These are phyloP conservation scores for Cryptococcus depauperatus DNA, from an alignment of 1,284 basidiomycete species.

Conservation along the genomic window DNA sequence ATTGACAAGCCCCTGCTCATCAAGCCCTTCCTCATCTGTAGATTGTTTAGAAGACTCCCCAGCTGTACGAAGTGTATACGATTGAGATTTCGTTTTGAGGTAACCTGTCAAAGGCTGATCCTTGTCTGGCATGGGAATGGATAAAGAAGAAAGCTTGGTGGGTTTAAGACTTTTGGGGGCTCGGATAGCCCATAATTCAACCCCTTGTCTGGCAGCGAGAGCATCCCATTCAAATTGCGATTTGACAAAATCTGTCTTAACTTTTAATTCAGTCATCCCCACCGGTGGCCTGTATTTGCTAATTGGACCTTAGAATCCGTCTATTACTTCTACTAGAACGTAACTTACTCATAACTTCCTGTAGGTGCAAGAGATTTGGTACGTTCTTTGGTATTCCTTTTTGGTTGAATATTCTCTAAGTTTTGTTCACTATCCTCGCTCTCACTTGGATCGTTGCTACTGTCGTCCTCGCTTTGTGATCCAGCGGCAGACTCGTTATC, in stretches of 20 bases:
- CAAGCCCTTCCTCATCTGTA: neutral
- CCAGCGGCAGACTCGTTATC: constrained; percentile 1
- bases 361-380: neutral
- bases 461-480: no score
- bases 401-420: constrained; percentile 22
- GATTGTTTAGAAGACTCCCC: constrained; percentile 1
- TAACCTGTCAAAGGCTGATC: constrained; percentile 15
- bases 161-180: constrained; percentile 39
- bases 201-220: constrained; percentile 17
- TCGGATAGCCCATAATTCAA: constrained; percentile 44
- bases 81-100: constrained; percentile 22
- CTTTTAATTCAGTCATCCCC: constrained; percentile 29
- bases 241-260: constrained; percentile 19
- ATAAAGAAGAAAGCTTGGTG: constrained; percentile 23
- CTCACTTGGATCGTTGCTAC: constrained; percentile 2
- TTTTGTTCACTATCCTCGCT: constrained; percentile 23
- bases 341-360: neutral
- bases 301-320: neutral
- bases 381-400: constrained; percentile 2
- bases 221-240: constrained; percentile 39
- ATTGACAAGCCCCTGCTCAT: constrained; percentile 17
- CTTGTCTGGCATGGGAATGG: constrained; percentile 9
- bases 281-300: constrained; percentile 35
- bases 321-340: neutral
- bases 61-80: constrained; percentile 25